phyloP scores from a whole-genome alignment of 306 rosid genomes.

The Acmispon strigosus region DNA sequence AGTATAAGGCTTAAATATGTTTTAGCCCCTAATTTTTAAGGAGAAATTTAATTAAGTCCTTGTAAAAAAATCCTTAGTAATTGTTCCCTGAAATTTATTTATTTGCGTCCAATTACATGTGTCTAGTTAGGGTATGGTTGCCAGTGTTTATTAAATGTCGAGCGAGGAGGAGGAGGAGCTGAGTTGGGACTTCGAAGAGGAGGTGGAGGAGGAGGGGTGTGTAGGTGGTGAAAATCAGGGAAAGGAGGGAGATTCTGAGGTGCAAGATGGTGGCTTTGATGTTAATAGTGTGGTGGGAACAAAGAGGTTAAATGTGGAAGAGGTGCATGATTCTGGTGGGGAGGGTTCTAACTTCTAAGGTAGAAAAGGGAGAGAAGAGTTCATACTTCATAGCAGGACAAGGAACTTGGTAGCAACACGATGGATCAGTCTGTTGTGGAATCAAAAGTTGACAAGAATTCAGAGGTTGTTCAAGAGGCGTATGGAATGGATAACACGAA shows the following conservation, averaged over 20 bases:
- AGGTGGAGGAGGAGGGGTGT: slow-evolving; percentile 45
- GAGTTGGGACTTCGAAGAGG: slow-evolving; percentile 89
- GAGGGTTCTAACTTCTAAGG: background rate
- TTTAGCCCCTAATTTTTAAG: no score
- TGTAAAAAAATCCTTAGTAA: no score
- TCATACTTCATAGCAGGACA: background rate
- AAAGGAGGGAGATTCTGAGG: slow-evolving; percentile 4
- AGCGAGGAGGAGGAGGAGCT: slow-evolving; percentile 66
- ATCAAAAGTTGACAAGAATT: slow-evolving; percentile 12
- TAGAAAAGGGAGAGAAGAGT: background rate
- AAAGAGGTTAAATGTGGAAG: slow-evolving; percentile 12
- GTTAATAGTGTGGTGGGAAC: background rate
- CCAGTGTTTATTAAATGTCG: no score
- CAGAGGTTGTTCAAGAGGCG: slow-evolving; percentile 17
- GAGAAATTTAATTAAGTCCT: no score
- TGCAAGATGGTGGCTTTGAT: no score
- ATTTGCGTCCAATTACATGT: no score
- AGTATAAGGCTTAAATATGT: no score
- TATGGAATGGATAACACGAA: slow-evolving; percentile 21
- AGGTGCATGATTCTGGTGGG: background rate
- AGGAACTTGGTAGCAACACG: background rate
- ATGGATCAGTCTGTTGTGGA: slow-evolving; percentile 17
- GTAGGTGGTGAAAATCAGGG: background rate
- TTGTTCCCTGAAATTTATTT: no score
- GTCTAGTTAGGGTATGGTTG: background rate